Percentiles rank a stretch among this genome's conserved stretches.
Conservation (phyloP, 73 alveolate genomes). For the Symbiodinium pilosum region DNA sequence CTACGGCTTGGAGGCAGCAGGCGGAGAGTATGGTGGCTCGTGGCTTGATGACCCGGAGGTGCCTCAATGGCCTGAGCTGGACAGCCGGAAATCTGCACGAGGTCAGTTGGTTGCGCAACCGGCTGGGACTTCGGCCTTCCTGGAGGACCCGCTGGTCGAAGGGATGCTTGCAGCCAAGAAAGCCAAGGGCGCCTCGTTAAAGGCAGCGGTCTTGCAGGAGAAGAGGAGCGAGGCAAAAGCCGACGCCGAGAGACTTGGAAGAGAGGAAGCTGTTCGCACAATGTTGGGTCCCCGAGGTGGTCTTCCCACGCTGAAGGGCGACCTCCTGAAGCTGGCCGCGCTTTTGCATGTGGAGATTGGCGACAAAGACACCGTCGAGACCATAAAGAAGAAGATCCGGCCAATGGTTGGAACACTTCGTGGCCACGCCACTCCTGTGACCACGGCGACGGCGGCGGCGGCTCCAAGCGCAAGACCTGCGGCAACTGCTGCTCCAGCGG, state of each 20-base stretch:
- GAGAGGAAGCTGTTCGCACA: background rate
- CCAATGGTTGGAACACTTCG: background rate
- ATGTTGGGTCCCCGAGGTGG: slow-evolving; percentile 10
- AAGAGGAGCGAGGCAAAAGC: background rate
- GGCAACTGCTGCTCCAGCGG: background rate
- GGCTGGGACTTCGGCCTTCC: slow-evolving; percentile 17
- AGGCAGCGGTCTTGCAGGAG: background rate
- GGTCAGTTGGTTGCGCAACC: slow-evolving; percentile 15
- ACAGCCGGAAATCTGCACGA: background rate
- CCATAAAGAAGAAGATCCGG: slow-evolving; percentile 1
- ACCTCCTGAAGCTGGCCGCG: slow-evolving; percentile 18
- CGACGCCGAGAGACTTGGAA: background rate
- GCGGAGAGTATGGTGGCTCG: background rate
- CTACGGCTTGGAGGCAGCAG: background rate
- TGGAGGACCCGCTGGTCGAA: slow-evolving; percentile 2
- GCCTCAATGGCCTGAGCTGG: background rate
- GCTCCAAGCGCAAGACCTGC: background rate
- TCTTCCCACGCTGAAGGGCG: background rate
- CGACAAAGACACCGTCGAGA: slow-evolving; percentile 1
- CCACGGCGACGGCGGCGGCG: background rate
- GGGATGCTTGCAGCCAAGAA: background rate
- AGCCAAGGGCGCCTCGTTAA: background rate
- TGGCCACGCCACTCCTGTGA: background rate
- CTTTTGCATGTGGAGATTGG: background rate
- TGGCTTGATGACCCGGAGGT: background rate